These are phyloP conservation scores for Verticillium klebahnii DNA, from an alignment of 2,329 filamentous ascomycete species.

Conservation along the genomic window DNA sequence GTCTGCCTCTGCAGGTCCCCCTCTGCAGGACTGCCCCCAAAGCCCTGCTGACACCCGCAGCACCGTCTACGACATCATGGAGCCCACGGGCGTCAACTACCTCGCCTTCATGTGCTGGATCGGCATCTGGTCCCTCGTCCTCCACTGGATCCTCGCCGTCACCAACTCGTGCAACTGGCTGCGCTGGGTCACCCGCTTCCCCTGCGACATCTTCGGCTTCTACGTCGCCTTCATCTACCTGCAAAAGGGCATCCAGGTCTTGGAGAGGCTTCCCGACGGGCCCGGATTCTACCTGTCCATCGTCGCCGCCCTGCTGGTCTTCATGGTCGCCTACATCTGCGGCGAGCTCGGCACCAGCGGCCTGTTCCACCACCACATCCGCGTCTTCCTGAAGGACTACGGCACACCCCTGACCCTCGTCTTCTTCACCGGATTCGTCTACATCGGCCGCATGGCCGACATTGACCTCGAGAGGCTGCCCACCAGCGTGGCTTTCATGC, in stretches of 20 bases:
- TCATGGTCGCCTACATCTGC: constrained; percentile 71
- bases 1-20: not conserved
- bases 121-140: constrained; percentile 78
- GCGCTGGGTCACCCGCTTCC: constrained; percentile 86
- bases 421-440: constrained; percentile 87
- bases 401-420: constrained; percentile 77
- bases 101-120: constrained; percentile 92
- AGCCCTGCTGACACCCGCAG: constrained; percentile 24
- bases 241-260: constrained; percentile 84
- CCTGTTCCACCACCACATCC: constrained; percentile 69
- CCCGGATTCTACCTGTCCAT: constrained; percentile 75
- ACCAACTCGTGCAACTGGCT: constrained; percentile 85
- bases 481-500: constrained; percentile 72
- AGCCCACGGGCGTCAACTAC: constrained; percentile 72
- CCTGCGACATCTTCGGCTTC: constrained; percentile 91
- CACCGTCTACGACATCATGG: constrained; percentile 86
- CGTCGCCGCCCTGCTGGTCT: constrained; percentile 70
- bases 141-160: constrained; percentile 79
- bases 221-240: constrained; percentile 91
- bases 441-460: constrained; percentile 75
- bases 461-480: constrained; percentile 68
- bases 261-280: constrained; percentile 66
- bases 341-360: constrained; percentile 65
- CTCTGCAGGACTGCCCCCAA: not conserved
- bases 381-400: constrained; percentile 85